Percentiles rank a stretch among this genome's conserved stretches.
phyloP scores from a whole-genome alignment of 1,284 basidiomycete genomes.

The Microbotryum silenes-acaulis region DNA sequence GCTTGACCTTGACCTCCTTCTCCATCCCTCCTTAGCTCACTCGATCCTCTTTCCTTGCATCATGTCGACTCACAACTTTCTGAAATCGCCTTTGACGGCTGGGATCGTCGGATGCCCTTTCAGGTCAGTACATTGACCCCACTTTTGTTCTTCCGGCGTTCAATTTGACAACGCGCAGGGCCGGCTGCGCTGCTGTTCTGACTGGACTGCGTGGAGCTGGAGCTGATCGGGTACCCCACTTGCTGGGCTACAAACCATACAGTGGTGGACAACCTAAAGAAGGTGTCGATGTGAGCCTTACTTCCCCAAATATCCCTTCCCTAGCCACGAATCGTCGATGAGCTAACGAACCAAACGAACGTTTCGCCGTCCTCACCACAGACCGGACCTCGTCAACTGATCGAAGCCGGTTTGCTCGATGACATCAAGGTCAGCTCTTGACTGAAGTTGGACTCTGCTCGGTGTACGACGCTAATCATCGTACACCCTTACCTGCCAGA shows the following conservation, averaged over 20 bases:
- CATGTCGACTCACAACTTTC: slow-evolving; percentile 9
- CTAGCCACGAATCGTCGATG: neutral
- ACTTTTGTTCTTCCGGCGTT: neutral
- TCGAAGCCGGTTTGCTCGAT: slow-evolving; percentile 69
- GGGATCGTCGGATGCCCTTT: slow-evolving; percentile 38
- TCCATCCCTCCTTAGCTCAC: too few species aligned
- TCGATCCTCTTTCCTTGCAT: too few species aligned
- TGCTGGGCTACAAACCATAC: neutral
- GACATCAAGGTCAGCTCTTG: slow-evolving; percentile 53
- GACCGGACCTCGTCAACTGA: slow-evolving; percentile 70
- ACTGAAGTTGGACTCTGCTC: too few species aligned
- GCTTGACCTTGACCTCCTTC: too few species aligned
- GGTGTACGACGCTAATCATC: too few species aligned
- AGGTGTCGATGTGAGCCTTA: slow-evolving; percentile 64
- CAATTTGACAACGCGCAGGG: neutral
- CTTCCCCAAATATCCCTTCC: neutral
- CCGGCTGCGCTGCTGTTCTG: neutral
- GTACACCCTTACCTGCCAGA: slow-evolving; percentile 6
- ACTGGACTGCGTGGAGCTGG: neutral
- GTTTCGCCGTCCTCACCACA: neutral
- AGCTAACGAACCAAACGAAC: neutral
- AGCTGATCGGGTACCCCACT: neutral
- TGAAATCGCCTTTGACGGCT: slow-evolving; percentile 25
- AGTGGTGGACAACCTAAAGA: slow-evolving; percentile 52
- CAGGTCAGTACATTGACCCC: slow-evolving; percentile 24